Conservation (phyloP, 805 yeast species). For the Cyberlindnera maclurae region DNA sequence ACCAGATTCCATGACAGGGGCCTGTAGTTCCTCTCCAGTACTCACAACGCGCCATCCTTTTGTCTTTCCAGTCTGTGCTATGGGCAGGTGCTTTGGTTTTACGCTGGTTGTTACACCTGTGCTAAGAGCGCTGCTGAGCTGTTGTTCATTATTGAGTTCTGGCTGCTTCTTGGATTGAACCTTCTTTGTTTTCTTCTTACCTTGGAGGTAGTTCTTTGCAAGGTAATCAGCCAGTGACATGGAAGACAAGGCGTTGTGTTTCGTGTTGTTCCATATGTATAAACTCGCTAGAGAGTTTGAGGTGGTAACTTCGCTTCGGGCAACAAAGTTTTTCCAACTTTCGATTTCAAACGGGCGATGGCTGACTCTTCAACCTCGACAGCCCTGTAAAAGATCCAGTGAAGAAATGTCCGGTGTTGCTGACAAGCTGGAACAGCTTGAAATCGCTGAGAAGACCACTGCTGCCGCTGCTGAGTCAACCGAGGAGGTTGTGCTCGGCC, state of each 20-base stretch:
- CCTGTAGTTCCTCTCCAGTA: conserved; percentile 10
- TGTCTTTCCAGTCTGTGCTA: background rate
- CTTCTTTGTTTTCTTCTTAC: conserved; percentile 23
- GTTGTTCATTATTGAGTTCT: conserved; percentile 6
- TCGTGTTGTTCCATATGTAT: too few relatives aligned
- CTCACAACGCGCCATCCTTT: conserved; percentile 19
- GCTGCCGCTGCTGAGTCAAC: conserved; percentile 30
- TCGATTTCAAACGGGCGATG: too few relatives aligned
- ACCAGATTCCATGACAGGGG: conserved; percentile 23
- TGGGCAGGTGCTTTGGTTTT: too few relatives aligned
- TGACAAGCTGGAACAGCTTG: conserved; percentile 10
- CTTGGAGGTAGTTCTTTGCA: conserved; percentile 35
- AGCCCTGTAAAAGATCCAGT: too few relatives aligned
- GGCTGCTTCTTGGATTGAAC: conserved; percentile 5
- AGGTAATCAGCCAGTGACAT: conserved; percentile 44
- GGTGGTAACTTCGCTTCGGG: too few relatives aligned
- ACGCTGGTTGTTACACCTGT: conserved; percentile 7
- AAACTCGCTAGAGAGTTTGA: too few relatives aligned
- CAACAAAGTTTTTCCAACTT: too few relatives aligned
- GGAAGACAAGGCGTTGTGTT: too few relatives aligned
- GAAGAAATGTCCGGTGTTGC: conserved; percentile 13
- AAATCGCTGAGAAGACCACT: conserved; percentile 28
- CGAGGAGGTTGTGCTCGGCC: conserved; percentile 36
- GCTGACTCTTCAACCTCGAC: too few relatives aligned
- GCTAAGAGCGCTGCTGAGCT: conserved; percentile 15